Base-by-base conservation (phyloP, 2,329 filamentous ascomycete genomes). In the Aspergillus bombycis region DNA sequence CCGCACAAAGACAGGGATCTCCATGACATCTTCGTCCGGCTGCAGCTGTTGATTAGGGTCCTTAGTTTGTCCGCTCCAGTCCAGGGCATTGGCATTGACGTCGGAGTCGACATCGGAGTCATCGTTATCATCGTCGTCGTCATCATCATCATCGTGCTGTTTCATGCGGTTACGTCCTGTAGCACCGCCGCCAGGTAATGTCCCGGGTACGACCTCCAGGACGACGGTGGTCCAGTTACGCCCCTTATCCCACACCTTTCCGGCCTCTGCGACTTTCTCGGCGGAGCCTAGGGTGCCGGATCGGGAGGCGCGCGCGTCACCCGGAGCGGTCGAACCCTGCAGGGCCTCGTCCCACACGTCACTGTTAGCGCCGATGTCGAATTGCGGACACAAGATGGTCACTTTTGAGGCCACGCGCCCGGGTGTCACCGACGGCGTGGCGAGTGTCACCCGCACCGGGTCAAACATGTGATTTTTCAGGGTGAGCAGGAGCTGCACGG, bases 391-490 rank as follows among this genome's bases (percentile, higher is more conserved):
- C 1, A 99, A 84, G 16, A 99, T 90, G 0, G 95, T 99, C 64
- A 99, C 92, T 71, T 88, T 91, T 61, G 90, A 91, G 1, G 86
- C 84, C 71, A 94, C 91, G 10, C 88, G 85, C 4, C 93, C 93
- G 0, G 93, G 92, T 0, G 92, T 96, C 11, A 85, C 85, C 28
- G 89, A 86, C 0, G 94, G 93, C 0, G 94, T 96, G 5, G 93
- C 94, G 9, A 99, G 86, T 0, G 91, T 94, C 62, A 99, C 90
- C 63, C 90, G 91, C 68, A 99, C 90, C 26, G 88, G 86, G 69
- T 99, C 95, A 78, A 97, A 99, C 67, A 98, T 89, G 28, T 95
- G 94, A 73, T 99, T 99, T 74, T 90, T 92, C 71, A 99, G 88
- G 0, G 94, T 97, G 48, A 99, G 84, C 46, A 98, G 85, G 77